A percentile compares a stretch with the other conserved stretches of the same genome.
Evolutionary conservation across 2,329 filamentous ascomycete genomes (phyloP).

Genomic region (Trichoderma guizhouense): DNA sequence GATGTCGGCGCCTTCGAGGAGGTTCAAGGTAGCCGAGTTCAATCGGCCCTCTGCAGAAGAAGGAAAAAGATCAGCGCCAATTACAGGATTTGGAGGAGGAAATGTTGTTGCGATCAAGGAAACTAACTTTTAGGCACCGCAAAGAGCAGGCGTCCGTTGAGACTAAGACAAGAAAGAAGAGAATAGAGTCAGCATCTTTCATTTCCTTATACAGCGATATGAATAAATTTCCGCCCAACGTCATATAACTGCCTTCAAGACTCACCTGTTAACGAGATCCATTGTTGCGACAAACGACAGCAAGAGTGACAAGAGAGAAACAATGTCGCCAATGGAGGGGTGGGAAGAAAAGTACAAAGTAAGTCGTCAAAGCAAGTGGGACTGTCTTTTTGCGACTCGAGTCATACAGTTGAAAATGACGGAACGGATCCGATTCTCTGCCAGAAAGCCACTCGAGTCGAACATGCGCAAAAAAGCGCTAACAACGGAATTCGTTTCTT

Average conservation of each 20-base stretch:
- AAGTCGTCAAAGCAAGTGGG: neutral
- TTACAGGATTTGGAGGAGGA: neutral
- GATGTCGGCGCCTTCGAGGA: constrained; percentile 90
- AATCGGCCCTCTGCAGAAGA: constrained; percentile 75
- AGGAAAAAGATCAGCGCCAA: constrained; percentile 15
- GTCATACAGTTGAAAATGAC: neutral
- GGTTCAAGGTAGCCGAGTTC: constrained; percentile 80
- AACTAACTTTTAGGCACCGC: constrained; percentile 84
- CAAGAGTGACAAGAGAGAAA: neutral
- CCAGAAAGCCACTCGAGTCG: neutral
- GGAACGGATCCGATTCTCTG: neutral
- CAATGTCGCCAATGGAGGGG: neutral
- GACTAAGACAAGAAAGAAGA: constrained; percentile 53
- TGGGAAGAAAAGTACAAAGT: neutral
- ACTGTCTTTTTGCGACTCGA: neutral
- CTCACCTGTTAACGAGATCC: constrained; percentile 62
- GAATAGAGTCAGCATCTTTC: neutral
- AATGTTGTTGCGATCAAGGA: neutral
- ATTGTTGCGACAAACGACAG: constrained; percentile 32
- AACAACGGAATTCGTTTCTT: neutral
- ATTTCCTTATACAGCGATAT: neutral
- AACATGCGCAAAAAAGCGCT: neutral
- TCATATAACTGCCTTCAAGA: constrained; percentile 12
- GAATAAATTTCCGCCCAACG: neutral
- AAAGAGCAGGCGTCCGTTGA: constrained; percentile 90